These are phyloP conservation scores for Liriodendron chinense DNA, from an alignment of 164 flowering plant species.

Conservation along the genomic window DNA sequence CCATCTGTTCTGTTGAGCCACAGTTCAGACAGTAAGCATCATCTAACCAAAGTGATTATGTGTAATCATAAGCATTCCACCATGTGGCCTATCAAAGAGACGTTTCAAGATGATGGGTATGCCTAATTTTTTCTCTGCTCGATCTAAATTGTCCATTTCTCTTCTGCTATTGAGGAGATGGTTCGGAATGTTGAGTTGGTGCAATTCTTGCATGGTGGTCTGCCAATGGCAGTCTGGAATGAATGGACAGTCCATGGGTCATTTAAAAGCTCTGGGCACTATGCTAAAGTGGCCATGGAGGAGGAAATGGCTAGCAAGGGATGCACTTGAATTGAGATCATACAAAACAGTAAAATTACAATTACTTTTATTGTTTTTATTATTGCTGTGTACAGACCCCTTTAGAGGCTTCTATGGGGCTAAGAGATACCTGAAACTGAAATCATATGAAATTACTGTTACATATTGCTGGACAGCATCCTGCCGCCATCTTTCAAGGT, in stretches of 20 bases:
- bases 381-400: constrained; percentile 28
- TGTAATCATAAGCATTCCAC: no score
- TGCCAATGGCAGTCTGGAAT: neutral
- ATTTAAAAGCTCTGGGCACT: neutral
- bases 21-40: no score
- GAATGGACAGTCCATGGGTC: neutral
- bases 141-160: no score
- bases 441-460: constrained; percentile 70
- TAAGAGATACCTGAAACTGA: constrained; percentile 79
- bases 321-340: constrained; percentile 5
- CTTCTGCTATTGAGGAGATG: neutral
- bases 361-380: constrained; percentile 9
- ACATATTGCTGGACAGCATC: constrained; percentile 44
- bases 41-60: no score
- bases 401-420: constrained; percentile 26
- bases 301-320: neutral
- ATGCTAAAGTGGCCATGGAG: neutral
- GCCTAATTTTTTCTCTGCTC: no score
- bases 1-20: no score
- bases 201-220: neutral
- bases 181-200: neutral
- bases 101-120: no score
- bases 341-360: constrained; percentile 16
- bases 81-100: no score
- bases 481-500: constrained; percentile 52